phyloP scores from a whole-genome alignment of 176 grass and related monocot genomes.

The Ampelocalamus luodianensis region DNA sequence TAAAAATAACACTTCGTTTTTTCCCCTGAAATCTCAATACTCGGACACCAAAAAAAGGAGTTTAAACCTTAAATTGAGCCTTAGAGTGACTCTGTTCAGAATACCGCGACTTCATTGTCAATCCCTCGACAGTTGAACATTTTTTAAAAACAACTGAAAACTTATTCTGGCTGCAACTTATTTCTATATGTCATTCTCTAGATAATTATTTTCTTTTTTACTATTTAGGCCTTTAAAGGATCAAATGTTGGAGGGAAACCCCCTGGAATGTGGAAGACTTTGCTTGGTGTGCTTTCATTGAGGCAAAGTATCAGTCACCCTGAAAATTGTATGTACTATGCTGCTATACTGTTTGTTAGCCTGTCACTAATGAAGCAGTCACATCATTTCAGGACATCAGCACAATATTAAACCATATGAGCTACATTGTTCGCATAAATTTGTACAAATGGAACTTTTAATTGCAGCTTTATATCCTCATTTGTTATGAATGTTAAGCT shows the following conservation, averaged over 20 bases:
- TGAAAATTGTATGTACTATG: constrained; percentile 63
- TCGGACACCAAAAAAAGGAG: background rate
- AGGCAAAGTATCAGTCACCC: constrained; percentile 49
- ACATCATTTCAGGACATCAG: background rate
- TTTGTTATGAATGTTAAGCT: constrained; percentile 21
- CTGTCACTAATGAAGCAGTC: constrained; percentile 24
- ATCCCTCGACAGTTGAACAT: background rate
- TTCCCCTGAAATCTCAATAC: background rate
- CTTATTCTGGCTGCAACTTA: background rate
- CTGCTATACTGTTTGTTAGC: constrained; percentile 18
- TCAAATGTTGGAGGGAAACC: constrained; percentile 59
- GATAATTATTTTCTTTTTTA: constrained; percentile 15
- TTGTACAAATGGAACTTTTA: background rate
- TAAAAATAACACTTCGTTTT: background rate
- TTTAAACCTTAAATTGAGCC: background rate
- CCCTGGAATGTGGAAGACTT: constrained; percentile 87
- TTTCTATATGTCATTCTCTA: constrained; percentile 12
- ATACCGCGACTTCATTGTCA: background rate
- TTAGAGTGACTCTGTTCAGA: background rate
- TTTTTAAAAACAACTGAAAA: background rate
- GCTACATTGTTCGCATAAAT: background rate
- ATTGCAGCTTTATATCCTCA: background rate
- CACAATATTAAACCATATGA: background rate
- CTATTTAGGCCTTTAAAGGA: constrained; percentile 78
- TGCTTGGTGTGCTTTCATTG: constrained; percentile 64